These are phyloP conservation scores for Colletotrichum ledebouriae DNA, from an alignment of 2,329 filamentous ascomycete species.

Conservation along the genomic window DNA sequence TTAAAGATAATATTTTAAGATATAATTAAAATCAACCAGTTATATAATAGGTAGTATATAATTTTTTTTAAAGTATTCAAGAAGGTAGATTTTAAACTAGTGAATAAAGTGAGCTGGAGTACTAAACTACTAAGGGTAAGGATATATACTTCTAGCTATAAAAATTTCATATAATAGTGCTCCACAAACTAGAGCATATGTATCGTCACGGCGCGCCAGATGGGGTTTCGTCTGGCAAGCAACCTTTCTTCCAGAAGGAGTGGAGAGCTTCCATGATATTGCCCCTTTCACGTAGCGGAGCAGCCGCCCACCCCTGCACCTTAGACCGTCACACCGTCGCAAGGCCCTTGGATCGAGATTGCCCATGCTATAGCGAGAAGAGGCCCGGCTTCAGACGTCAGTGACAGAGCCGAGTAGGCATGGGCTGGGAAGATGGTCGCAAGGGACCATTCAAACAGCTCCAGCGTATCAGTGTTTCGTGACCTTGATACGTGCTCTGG, in stretches of 20 bases:
- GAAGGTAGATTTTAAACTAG: no score
- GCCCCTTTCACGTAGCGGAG: conserved; percentile 35
- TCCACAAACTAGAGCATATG: no score
- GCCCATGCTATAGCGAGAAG: conserved; percentile 22
- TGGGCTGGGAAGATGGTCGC: conserved; percentile 12
- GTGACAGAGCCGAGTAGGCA: conserved; percentile 25
- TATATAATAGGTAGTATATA: no score
- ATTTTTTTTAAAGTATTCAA: no score
- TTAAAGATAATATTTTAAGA: no score
- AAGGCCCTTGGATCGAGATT: conserved; percentile 39
- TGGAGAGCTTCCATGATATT: conserved; percentile 34
- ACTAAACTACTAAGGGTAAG: no score
- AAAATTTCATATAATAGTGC: no score
- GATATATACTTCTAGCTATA: no score
- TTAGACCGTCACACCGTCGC: conserved; percentile 23
- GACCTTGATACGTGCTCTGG: conserved; percentile 32
- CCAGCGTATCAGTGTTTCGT: conserved; percentile 41
- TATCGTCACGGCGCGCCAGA: conserved; percentile 6
- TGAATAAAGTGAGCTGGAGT: no score
- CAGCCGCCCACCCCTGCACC: conserved; percentile 35
- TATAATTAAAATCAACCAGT: no score
- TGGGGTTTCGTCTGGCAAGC: not conserved
- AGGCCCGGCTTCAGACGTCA: conserved; percentile 18
- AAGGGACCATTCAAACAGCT: conserved; percentile 39
- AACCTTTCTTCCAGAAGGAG: conserved; percentile 38